Conservation (phyloP, 2,329 filamentous ascomycete species). For the Berkeleyomyces rouxiae region DNA sequence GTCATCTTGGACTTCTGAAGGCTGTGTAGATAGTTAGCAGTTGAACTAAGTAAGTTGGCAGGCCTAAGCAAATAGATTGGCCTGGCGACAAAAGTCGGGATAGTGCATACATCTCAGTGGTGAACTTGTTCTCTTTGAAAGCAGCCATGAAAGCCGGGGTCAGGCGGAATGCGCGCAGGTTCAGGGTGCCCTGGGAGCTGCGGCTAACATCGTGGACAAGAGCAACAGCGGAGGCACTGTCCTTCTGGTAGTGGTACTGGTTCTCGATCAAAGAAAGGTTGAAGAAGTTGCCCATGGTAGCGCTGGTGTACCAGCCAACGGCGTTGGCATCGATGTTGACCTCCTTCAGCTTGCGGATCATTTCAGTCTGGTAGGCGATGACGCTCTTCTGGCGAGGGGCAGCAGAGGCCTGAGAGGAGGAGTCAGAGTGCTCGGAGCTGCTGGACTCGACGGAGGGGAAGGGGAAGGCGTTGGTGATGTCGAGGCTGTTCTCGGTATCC, state of each 20-base stretch:
- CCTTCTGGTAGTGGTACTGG: conserved; percentile 92
- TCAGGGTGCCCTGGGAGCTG: conserved; percentile 80
- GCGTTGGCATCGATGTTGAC: conserved; percentile 98
- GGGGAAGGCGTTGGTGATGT: conserved; percentile 89
- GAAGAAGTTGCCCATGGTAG: conserved; percentile 97
- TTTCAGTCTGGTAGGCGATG: conserved; percentile 76
- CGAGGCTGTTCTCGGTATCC: conserved; percentile 64
- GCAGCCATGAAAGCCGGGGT: conserved; percentile 76
- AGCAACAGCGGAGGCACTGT: conserved; percentile 75
- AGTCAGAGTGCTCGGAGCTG: conserved; percentile 53
- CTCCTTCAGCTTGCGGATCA: conserved; percentile 91
- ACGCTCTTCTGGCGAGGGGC: conserved; percentile 89
- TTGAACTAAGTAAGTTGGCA: background rate
- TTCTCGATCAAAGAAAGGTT: conserved; percentile 94
- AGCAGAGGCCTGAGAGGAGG: conserved; percentile 62
- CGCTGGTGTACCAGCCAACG: conserved; percentile 96
- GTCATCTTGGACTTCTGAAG: conserved; percentile 87
- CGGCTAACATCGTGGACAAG: conserved; percentile 91
- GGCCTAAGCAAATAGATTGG: background rate
- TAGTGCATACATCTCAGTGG: conserved; percentile 63
- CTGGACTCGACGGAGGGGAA: conserved; percentile 71
- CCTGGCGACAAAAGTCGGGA: background rate
- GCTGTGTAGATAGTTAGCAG: conserved; percentile 29
- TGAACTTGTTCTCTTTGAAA: conserved; percentile 96
- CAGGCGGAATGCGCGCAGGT: conserved; percentile 78